Evolutionary conservation across 208 protist species (phyloP).

Genomic region (Leishmania lainsoni): DNA sequence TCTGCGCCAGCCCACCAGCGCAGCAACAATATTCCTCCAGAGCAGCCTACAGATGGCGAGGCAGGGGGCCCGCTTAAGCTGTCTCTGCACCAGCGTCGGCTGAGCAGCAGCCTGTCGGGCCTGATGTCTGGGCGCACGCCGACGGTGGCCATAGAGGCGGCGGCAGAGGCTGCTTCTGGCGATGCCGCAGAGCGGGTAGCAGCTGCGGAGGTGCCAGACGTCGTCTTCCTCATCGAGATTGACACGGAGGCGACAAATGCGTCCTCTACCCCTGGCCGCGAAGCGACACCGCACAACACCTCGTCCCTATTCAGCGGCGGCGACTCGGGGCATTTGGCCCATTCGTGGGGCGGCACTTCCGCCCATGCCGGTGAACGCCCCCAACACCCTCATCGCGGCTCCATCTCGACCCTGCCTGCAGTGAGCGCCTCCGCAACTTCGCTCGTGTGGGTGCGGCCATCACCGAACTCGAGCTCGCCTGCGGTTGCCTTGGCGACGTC

Average conservation of each 20-base stretch:
- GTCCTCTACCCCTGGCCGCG: background rate
- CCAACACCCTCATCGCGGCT: background rate
- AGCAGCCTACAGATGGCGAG: background rate
- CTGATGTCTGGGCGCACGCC: background rate
- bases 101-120: background rate
- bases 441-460: background rate
- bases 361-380: background rate
- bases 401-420: background rate
- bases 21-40: background rate
- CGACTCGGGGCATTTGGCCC: background rate
- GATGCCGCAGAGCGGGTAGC: background rate
- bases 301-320: background rate
- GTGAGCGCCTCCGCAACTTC: background rate
- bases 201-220: background rate
- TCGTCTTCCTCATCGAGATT: background rate
- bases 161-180: background rate
- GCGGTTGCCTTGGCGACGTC: background rate
- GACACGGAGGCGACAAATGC: background rate
- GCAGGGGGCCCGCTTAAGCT: background rate
- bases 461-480: background rate
- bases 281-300: background rate
- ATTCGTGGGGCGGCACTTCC: background rate
- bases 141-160: background rate
- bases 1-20: background rate
- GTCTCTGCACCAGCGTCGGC: background rate